Evolutionary conservation across 352 stramenopile species (phyloP).

Genomic region (Phytophthora pini): DNA sequence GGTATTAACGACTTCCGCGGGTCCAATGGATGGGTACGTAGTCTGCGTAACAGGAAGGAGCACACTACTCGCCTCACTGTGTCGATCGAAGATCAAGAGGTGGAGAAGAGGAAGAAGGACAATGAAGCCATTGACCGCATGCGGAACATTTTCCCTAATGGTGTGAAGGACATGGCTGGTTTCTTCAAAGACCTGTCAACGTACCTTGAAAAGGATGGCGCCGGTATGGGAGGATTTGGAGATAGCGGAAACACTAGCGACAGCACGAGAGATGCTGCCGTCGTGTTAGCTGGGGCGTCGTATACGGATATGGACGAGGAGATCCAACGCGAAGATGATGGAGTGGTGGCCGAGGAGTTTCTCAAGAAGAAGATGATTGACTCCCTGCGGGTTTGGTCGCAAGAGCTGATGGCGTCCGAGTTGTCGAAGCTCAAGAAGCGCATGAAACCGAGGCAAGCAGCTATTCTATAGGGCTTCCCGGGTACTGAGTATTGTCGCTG

Average conservation of each 20-base stretch:
- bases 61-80: slow-evolving; percentile 53
- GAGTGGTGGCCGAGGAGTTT: slow-evolving; percentile 55
- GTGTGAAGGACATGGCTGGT: slow-evolving; percentile 71
- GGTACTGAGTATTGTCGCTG: not conserved
- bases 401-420: slow-evolving; percentile 76
- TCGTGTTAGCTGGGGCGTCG: slow-evolving; percentile 23
- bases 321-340: slow-evolving; percentile 38
- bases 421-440: slow-evolving; percentile 74
- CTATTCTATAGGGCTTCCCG: slow-evolving; percentile 45
- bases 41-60: slow-evolving; percentile 81
- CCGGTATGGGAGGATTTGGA: slow-evolving; percentile 27
- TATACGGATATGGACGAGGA: slow-evolving; percentile 52
- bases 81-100: slow-evolving; percentile 61
- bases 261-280: slow-evolving; percentile 24
- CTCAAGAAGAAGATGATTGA: slow-evolving; percentile 85
- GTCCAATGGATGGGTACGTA: slow-evolving; percentile 84
- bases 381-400: slow-evolving; percentile 67
- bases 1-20: slow-evolving; percentile 79
- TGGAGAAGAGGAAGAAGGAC: slow-evolving; percentile 73
- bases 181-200: slow-evolving; percentile 84
- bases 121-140: slow-evolving; percentile 80
- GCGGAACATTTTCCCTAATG: slow-evolving; percentile 68
- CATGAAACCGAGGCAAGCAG: slow-evolving; percentile 65
- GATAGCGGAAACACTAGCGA: slow-evolving; percentile 26
- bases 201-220: slow-evolving; percentile 70